Evolutionary conservation across 768 basidiomycete genomes (phyloP).

Genomic region (Agrocybe chaxingu): DNA sequence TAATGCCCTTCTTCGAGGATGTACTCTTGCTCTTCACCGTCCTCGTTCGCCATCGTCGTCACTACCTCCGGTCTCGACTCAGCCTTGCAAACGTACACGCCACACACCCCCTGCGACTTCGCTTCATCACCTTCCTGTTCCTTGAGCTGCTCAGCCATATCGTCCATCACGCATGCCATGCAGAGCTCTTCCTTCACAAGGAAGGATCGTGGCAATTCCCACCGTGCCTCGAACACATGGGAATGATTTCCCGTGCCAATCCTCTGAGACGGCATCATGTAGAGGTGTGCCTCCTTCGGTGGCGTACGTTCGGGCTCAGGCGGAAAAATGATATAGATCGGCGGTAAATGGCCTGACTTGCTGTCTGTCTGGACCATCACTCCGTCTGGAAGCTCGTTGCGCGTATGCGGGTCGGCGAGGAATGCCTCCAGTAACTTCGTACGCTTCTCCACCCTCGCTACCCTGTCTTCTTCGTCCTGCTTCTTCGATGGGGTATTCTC

Average conservation of each 20-base stretch:
- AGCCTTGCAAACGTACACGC: slow-evolving; percentile 4
- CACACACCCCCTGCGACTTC: slow-evolving; percentile 7
- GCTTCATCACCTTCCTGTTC: slow-evolving; percentile 24
- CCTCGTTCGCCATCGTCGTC: slow-evolving; percentile 5
- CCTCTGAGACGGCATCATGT: slow-evolving; percentile 33
- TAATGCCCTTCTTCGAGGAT: slow-evolving; percentile 1
- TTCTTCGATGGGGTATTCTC: background rate
- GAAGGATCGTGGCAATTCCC: slow-evolving; percentile 45
- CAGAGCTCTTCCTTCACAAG: slow-evolving; percentile 35
- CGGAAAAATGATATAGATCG: slow-evolving; percentile 26
- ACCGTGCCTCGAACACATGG: slow-evolving; percentile 44
- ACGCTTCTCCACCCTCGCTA: background rate
- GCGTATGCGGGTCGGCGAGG: slow-evolving; percentile 11
- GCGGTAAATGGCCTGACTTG: slow-evolving; percentile 16
- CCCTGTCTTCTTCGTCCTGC: background rate
- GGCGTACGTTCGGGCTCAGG: slow-evolving; percentile 19
- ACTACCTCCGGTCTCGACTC: background rate
- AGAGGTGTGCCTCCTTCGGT: slow-evolving; percentile 43
- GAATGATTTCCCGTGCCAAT: slow-evolving; percentile 54
- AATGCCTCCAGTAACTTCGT: slow-evolving; percentile 4
- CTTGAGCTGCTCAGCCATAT: slow-evolving; percentile 17
- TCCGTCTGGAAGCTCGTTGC: slow-evolving; percentile 3
- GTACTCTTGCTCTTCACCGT: slow-evolving; percentile 4
- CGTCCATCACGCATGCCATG: slow-evolving; percentile 31
- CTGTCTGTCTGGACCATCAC: background rate